These are phyloP conservation scores for Trichoderma sp. DNA, from an alignment of 2,329 filamentous ascomycete species.

Conservation along the genomic window DNA sequence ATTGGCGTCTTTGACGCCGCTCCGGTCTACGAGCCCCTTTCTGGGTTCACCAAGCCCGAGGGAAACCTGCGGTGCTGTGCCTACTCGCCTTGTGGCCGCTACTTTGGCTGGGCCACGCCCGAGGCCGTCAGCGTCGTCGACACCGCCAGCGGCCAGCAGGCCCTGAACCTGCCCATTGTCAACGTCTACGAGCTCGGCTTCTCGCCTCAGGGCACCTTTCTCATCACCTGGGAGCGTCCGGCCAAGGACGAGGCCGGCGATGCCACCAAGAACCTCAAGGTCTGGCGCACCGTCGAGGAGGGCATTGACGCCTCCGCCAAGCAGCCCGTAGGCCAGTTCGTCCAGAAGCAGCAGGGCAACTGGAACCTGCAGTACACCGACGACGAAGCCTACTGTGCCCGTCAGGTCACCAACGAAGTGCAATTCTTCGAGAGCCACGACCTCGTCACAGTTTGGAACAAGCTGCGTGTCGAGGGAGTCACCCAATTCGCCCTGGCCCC, in stretches of 20 bases:
- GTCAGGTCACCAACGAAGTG: conserved; percentile 93
- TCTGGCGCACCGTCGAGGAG: conserved; percentile 85
- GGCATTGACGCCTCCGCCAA: conserved; percentile 64
- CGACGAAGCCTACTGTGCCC: conserved; percentile 92
- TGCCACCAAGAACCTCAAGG: conserved; percentile 93
- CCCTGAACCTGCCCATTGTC: conserved; percentile 74
- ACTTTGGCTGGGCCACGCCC: conserved; percentile 91
- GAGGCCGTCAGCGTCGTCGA: conserved; percentile 87
- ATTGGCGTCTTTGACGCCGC: conserved; percentile 92
- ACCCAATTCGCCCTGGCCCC: conserved; percentile 87
- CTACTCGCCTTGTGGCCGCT: conserved; percentile 95
- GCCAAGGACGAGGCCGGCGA: conserved; percentile 92
- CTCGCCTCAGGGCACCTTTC: conserved; percentile 86
- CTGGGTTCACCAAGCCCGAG: conserved; percentile 85
- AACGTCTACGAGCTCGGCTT: conserved; percentile 96
- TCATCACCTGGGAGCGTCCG: conserved; percentile 96
- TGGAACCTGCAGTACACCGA: conserved; percentile 98
- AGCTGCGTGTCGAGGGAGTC: conserved; percentile 89
- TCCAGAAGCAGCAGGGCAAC: conserved; percentile 92
- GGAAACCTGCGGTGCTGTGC: conserved; percentile 92
- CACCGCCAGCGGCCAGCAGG: conserved; percentile 71
- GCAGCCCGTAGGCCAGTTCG: conserved; percentile 81
- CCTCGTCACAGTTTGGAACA: conserved; percentile 88
- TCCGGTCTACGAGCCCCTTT: conserved; percentile 81
- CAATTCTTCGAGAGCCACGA: conserved; percentile 94